Evolutionary conservation across 306 rosid species (phyloP), one percentile per base, ranked within the genome.

Genomic region (Begonia peltatifolia): DNA sequence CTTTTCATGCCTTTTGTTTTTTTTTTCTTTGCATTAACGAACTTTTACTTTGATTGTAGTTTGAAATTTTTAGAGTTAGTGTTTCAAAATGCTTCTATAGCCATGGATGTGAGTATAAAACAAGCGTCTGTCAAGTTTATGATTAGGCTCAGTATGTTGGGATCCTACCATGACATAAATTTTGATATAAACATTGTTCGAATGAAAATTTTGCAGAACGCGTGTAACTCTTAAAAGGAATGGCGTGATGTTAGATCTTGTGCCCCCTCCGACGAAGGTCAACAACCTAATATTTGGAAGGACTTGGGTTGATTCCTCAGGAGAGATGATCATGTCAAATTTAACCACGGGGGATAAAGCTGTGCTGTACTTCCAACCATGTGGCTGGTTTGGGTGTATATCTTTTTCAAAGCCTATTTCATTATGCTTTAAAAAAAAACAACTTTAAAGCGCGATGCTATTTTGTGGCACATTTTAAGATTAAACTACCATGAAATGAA

Each of bases 221-320:
- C 84, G 76, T 30, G 84, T 86, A 56, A 76, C 85, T 43, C 85
- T 86, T 42, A 86, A 79, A 73, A 82, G 67, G 65, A 79, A 77
- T 61, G 85, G 93, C 60, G 93, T 79, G 10, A 67, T 73, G 49
- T 67, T 86, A 65, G 93, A 86, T 66, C 67, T 86, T 75, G 93
- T 86, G 58, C 95, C 93, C 15, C 93, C 93, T 60, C 93, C 88
- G 43, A 82, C 95, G 55, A 86, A 86, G 79, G 83, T 82, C 60
- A 82, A 82, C 77, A 86, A 86, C 69, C 68, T 86, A 52, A 86
- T 86, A 63, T 86, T 82, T 57, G 95, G 95, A 56, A 80, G 87
- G 46, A 86, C 95, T 12, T 86, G 93, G 95, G 71, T 80, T 63
- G 95, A 86, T 71, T 86, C 95, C 30, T 83, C 88, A 30, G 95